These are phyloP conservation scores for Penicillium cinerascens DNA, from an alignment of 495 filamentous ascomycete genomes.

Conservation along the genomic window DNA sequence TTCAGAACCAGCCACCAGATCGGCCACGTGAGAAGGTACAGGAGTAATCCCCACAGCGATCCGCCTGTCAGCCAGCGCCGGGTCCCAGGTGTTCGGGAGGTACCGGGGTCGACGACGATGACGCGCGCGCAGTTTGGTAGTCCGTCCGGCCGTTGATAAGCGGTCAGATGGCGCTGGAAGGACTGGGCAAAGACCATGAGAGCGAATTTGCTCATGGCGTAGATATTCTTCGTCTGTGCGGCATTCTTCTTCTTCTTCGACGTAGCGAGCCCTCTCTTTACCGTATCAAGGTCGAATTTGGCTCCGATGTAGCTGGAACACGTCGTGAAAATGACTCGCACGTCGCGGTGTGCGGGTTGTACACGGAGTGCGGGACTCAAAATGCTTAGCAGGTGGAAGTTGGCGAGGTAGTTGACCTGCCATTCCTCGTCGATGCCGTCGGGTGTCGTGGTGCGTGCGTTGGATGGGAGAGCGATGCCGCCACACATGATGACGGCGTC, in stretches of 20 bases:
- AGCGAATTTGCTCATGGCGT: constrained; percentile 84
- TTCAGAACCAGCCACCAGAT: constrained; percentile 88
- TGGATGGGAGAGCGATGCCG: constrained; percentile 60
- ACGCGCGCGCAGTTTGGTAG: constrained; percentile 76
- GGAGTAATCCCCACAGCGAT: constrained; percentile 70
- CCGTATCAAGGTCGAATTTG: constrained; percentile 51
- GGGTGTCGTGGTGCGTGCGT: constrained; percentile 50
- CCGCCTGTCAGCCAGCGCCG: constrained; percentile 82
- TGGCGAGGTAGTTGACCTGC: constrained; percentile 92
- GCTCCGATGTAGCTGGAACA: constrained; percentile 83
- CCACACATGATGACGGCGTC: constrained; percentile 91
- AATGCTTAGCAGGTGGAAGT: constrained; percentile 91
- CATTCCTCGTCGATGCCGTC: constrained; percentile 87
- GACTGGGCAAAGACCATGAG: constrained; percentile 82
- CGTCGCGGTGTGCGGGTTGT: constrained; percentile 90
- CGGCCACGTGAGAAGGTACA: constrained; percentile 76
- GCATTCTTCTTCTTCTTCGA: constrained; percentile 10
- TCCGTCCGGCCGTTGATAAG: constrained; percentile 77
- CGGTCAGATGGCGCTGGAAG: constrained; percentile 83
- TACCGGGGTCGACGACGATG: constrained; percentile 81
- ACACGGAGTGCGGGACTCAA: constrained; percentile 81
- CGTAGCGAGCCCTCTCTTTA: constrained; percentile 13
- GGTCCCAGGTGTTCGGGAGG: constrained; percentile 78
- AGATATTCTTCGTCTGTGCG: constrained; percentile 41
- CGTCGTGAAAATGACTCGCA: constrained; percentile 79